A percentile compares a stretch with the other conserved stretches of the same genome.
phyloP scores from a whole-genome alignment of 768 basidiomycete genomes.

The Boletus reticuloceps region DNA sequence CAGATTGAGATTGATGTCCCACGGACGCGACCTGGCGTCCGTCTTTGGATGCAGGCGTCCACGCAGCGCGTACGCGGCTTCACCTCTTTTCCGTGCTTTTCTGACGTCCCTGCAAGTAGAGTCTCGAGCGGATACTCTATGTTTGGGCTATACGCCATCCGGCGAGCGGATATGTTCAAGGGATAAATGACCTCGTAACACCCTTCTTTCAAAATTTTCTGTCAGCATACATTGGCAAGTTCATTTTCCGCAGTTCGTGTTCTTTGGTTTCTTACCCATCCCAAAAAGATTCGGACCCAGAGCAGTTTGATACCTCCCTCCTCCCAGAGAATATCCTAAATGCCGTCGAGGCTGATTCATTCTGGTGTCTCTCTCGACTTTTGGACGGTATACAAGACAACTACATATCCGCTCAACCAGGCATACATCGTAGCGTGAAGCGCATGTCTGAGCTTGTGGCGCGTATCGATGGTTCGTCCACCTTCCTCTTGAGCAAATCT shows the following conservation, averaged over 20 bases:
- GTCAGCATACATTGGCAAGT: conserved; percentile 86
- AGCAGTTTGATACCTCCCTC: conserved; percentile 76
- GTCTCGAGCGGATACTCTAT: conserved; percentile 91
- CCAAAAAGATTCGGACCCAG: conserved; percentile 80
- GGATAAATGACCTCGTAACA: conserved; percentile 97
- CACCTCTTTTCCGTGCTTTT: background rate
- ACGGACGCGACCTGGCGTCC: conserved; percentile 87
- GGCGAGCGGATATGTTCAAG: conserved; percentile 97
- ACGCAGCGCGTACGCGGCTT: conserved; percentile 78
- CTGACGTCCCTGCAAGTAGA: conserved; percentile 45
- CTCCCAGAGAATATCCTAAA: conserved; percentile 70
- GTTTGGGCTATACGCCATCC: conserved; percentile 99
- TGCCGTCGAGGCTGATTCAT: conserved; percentile 95
- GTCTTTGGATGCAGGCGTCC: conserved; percentile 84
- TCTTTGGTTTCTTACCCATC: conserved; percentile 1
- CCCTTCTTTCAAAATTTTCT: conserved; percentile 99
- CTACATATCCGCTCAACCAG: conserved; percentile 95
- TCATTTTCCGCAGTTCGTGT: background rate
- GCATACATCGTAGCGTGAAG: conserved; percentile 89
- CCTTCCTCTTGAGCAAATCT: background rate
- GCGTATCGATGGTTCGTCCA: conserved; percentile 75
- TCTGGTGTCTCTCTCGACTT: conserved; percentile 95
- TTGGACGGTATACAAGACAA: conserved; percentile 98
- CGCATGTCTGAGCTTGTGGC: conserved; percentile 93
- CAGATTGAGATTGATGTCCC: conserved; percentile 99